phyloP scores from a whole-genome alignment of 371 early-diverging fungal species.

The Mortierella sp. region DNA sequence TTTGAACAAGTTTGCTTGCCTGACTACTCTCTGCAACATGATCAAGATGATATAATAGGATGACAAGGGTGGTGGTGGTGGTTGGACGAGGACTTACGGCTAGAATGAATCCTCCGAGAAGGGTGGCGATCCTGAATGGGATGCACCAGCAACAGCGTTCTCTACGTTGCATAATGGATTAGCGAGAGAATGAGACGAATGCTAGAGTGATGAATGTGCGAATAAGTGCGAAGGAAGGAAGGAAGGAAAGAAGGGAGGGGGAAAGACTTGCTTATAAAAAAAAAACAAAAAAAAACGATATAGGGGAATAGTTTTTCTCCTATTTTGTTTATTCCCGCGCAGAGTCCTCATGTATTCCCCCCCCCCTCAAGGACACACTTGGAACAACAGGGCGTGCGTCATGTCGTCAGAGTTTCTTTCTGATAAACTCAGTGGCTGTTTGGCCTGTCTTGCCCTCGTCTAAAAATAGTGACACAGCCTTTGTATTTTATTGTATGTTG shows the following conservation, averaged over 20 bases:
- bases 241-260: not conserved
- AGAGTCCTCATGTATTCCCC: not conserved
- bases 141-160: slow-evolving; percentile 51
- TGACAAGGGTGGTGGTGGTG: not conserved
- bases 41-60: not conserved
- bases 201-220: slow-evolving; percentile 6
- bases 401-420: too few species aligned
- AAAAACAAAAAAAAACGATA: slow-evolving; percentile 1
- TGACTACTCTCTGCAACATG: too few species aligned
- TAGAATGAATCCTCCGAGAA: slow-evolving; percentile 39
- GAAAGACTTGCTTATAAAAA: not conserved
- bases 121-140: slow-evolving; percentile 45
- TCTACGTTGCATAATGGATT: slow-evolving; percentile 8
- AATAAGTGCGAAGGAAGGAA: too few species aligned
- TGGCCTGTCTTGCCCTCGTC: too few species aligned
- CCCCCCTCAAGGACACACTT: too few species aligned
- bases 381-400: too few species aligned
- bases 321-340: not conserved
- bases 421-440: too few species aligned
- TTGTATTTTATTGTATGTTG: not conserved
- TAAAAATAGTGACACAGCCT: not conserved
- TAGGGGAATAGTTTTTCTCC: not conserved
- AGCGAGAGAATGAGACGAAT: not conserved
- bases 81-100: slow-evolving; percentile 25
- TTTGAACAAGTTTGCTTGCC: too few species aligned